These are phyloP conservation scores for Lentinula guzmanii DNA, from an alignment of 768 basidiomycete species.

Conservation along the genomic window DNA sequence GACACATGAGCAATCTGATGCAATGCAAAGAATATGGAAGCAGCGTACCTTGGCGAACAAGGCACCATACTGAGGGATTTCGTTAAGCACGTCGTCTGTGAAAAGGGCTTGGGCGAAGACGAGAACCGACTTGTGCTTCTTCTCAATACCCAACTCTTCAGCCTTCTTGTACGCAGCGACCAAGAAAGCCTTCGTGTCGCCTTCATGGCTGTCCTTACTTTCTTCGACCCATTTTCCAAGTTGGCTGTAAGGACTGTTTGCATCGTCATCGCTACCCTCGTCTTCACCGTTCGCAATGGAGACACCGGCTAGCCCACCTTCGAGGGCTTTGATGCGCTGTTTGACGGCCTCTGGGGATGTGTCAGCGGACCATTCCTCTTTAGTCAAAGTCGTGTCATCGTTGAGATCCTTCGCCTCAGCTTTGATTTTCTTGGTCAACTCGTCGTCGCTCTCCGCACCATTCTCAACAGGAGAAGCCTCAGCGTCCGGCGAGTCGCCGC, in stretches of 20 bases:
- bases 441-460: constrained; percentile 82
- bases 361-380: constrained; percentile 90
- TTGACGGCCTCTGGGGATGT: constrained; percentile 87
- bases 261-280: constrained; percentile 85
- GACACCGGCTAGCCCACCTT: constrained; percentile 47
- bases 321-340: constrained; percentile 70
- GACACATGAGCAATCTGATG: constrained; percentile 7
- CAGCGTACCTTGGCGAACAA: constrained; percentile 69
- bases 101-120: constrained; percentile 84
- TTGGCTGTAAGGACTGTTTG: constrained; percentile 77
- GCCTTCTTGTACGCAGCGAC: constrained; percentile 82
- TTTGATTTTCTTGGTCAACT: constrained; percentile 85
- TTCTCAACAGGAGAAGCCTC: constrained; percentile 38
- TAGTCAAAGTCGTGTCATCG: constrained; percentile 48
- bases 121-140: constrained; percentile 87
- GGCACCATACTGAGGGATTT: constrained; percentile 60
- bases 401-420: constrained; percentile 80
- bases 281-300: constrained; percentile 47
- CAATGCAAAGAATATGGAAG: background rate
- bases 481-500: constrained; percentile 30
- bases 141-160: constrained; percentile 86
- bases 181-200: constrained; percentile 44
- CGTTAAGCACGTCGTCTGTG: constrained; percentile 58
- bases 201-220: constrained; percentile 38
- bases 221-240: constrained; percentile 86